Conservation (phyloP, 805 yeast species). For the Candida anglica region DNA sequence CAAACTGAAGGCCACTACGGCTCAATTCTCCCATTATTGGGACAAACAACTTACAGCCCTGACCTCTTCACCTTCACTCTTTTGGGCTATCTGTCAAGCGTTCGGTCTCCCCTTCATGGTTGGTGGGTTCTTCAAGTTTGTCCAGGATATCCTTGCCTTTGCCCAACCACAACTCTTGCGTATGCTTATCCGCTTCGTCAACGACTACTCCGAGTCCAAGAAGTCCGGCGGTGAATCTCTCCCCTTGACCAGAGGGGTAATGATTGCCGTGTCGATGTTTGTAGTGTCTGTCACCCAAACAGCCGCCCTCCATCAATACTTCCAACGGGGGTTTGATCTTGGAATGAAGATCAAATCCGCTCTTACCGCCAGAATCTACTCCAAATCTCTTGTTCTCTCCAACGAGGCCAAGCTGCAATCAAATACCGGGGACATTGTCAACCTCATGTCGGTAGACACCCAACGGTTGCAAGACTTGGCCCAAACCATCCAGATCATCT, state of each 20-base stretch:
- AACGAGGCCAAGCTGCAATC: conserved; percentile 68
- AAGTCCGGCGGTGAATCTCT: conserved; percentile 35
- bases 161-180: conserved; percentile 29
- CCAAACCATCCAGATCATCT: conserved; percentile 71
- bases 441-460: conserved; percentile 90
- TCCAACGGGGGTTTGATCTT: conserved; percentile 66
- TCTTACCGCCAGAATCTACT: conserved; percentile 61
- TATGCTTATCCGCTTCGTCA: conserved; percentile 25
- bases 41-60: conserved; percentile 37
- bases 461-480: conserved; percentile 82
- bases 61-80: conserved; percentile 44
- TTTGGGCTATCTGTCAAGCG: conserved; percentile 58
- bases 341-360: conserved; percentile 77
- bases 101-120: conserved; percentile 69
- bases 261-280: conserved; percentile 76
- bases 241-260: conserved; percentile 70
- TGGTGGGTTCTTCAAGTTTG: conserved; percentile 69
- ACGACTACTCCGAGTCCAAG: conserved; percentile 33
- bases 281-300: conserved; percentile 74
- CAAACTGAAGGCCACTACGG: conserved; percentile 50
- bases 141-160: conserved; percentile 71
- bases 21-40: conserved; percentile 59
- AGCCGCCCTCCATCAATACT: conserved; percentile 72
- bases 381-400: conserved; percentile 64
- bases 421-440: conserved; percentile 90